phyloP scores from a whole-genome alignment of 495 filamentous ascomycete species.

The Hypomontagnella submonticulosa region DNA sequence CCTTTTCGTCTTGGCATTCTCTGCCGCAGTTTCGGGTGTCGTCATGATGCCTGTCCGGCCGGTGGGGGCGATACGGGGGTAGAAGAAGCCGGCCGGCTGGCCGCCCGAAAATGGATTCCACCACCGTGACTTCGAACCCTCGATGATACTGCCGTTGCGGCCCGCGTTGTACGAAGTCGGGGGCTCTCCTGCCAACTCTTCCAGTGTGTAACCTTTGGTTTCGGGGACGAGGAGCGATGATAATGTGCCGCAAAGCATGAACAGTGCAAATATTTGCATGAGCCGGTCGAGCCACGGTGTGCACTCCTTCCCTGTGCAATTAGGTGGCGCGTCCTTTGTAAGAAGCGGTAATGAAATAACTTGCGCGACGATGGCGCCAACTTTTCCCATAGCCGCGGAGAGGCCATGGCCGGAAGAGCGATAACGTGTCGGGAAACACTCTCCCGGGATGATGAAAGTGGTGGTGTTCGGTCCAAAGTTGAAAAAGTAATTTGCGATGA shows the following conservation, averaged over 20 bases:
- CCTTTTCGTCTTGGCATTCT: slow-evolving; percentile 26
- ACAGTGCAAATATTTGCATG: slow-evolving; percentile 81
- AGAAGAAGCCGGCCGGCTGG: slow-evolving; percentile 52
- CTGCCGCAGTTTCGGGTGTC: slow-evolving; percentile 43
- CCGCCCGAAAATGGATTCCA: slow-evolving; percentile 54
- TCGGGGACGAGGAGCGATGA: slow-evolving; percentile 77
- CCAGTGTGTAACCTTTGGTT: slow-evolving; percentile 75
- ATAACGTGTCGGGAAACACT: slow-evolving; percentile 90
- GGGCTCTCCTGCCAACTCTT: slow-evolving; percentile 63
- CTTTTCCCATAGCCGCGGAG: slow-evolving; percentile 82
- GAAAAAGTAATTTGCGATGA: slow-evolving; percentile 81
- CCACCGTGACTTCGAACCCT: slow-evolving; percentile 21
- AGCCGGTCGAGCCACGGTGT: slow-evolving; percentile 79
- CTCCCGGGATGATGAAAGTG: slow-evolving; percentile 90
- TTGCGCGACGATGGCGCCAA: slow-evolving; percentile 77
- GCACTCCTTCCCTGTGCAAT: slow-evolving; percentile 54
- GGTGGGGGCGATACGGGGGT: slow-evolving; percentile 37
- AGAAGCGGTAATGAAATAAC: slow-evolving; percentile 63
- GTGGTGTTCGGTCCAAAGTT: slow-evolving; percentile 83
- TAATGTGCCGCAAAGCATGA: slow-evolving; percentile 77
- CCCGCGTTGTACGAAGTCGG: slow-evolving; percentile 51
- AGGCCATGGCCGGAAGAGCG: slow-evolving; percentile 86
- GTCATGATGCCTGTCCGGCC: slow-evolving; percentile 52
- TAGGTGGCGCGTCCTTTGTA: slow-evolving; percentile 52
- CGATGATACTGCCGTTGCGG: slow-evolving; percentile 50